Base-by-base conservation (phyloP, 345 rosid species). In the Excoecaria cochinchinensis region DNA sequence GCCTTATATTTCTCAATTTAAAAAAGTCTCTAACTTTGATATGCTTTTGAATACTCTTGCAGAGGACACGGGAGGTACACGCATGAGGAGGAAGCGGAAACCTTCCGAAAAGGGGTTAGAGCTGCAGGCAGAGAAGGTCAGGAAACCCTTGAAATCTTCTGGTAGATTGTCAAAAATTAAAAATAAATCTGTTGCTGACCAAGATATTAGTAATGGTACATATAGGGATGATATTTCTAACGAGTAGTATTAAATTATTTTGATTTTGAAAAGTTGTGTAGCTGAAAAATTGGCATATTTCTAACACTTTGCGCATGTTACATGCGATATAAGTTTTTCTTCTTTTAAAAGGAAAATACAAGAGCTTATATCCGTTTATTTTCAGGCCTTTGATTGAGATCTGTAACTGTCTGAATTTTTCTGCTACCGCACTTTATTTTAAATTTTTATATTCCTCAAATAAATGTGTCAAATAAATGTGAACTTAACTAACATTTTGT, bases 71-170 rank as follows among this genome's bases (percentile, higher is more conserved):
- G 97, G 97, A 69, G 99, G 89, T 48, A 85, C 82, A 5, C 87
- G 89, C 21, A 58, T 87, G 70, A 95, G 86, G 85, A 88, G 98
- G 71, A 95, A 86, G 69, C 84, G 98, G 73, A 95, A 75, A 82
- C 99, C 98, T 73, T 95, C 99, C 6, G 97, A 93, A 86, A 95
- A 95, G 85, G 98, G 95, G 77, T 79, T 95, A 84, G 97, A 87
- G 83, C 82, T 93, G 86, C 99, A 91, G 81, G 99, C 95, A 38
- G 97, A 89, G 89, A 93, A 89, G 88, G 93, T 86, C 53, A 86
- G 83, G 84, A 93, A 89, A 77, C 98, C 97, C 9, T 57, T 75
- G 71, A 92, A 90, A 80, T 79, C 92, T 59, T 84, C 92, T 48
- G 82, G 90, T 81, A 87, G 86, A 85, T 73, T 78, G 79, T 86